A percentile compares a stretch with the other conserved stretches of the same genome.
Evolutionary conservation across 78 protist species (phyloP).

Genomic region (Protostelium mycophagum): DNA sequence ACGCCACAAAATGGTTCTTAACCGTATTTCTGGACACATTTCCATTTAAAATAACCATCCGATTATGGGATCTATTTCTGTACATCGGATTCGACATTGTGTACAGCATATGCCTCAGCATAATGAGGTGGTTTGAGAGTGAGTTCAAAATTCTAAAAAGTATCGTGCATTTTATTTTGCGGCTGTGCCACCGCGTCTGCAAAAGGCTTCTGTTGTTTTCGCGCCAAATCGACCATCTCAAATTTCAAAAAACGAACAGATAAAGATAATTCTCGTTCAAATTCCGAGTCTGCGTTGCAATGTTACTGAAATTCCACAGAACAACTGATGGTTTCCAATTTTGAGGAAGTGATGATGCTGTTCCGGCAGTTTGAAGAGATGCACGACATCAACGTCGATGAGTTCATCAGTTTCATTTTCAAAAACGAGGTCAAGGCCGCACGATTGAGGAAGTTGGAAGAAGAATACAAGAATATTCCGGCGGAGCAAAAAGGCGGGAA

Average conservation of each 20-base stretch:
- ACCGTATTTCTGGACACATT: conserved; percentile 44
- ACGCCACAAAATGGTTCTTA: conserved; percentile 66
- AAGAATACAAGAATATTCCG: neutral
- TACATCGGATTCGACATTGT: conserved; percentile 40
- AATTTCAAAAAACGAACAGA: no score
- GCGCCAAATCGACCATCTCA: no score
- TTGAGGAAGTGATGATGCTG: neutral
- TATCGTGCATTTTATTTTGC: neutral
- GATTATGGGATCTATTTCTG: conserved; percentile 66
- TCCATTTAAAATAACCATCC: conserved; percentile 34
- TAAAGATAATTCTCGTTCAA: no score
- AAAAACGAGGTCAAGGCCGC: neutral
- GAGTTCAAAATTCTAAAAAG: neutral
- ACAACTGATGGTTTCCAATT: neutral
- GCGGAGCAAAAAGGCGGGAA: neutral
- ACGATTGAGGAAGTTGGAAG: neutral
- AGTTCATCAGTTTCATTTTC: neutral
- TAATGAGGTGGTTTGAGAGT: neutral
- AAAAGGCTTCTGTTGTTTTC: no score
- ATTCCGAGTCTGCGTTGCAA: no score
- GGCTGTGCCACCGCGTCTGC: neutral
- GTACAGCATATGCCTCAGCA: conserved; percentile 13
- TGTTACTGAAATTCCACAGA: no score
- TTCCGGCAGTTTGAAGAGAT: neutral
- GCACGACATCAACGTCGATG: neutral